Base-by-base conservation (phyloP, 2,329 filamentous ascomycete species). In the Claviceps fusiformis region DNA sequence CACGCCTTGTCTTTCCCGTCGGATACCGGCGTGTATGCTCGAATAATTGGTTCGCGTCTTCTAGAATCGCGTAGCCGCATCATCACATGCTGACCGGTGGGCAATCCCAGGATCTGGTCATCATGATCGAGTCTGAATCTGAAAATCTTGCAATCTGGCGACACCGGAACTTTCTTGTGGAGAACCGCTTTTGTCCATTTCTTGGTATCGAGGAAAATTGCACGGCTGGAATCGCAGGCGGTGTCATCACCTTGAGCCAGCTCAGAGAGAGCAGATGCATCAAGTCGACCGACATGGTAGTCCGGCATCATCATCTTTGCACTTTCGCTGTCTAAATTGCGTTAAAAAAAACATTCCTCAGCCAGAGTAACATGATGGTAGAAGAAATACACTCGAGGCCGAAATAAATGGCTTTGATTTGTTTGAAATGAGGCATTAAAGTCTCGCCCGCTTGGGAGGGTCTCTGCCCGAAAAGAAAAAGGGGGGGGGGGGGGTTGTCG, bases 251-350 rank as follows among this genome's bases (percentile, higher is more conserved):
- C 69, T n/a, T 57, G 52, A 15, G 75, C 72, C 2, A 93, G 75
- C 44, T 75, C 72, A 6, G 75, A 73, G 5, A 57, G 62, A 1
- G 83, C 80, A 24, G 73, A 73, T 59, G 81, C 72, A 61, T 87
- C 81, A 13, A 95, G 77, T 0, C 82, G 82, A 52, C 91, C 91
- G 60, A 96, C 83, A 68, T 96, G 90, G 65, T 95, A 95, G 48
- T 78, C 70, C 11, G 80, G 78, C 85, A 96, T 90, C 89, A 95
- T 95, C 19, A 77, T 79, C 71, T 95, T 95, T 39, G 91, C 91
- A 17, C 87, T 95, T 71, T 95, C 90, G 66, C 86, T 91, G 67
- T 95, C 89, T 92, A 64, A 55, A n/a, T 55, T 43, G 52, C 58
- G 57, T 1, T 1, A 9, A 33, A 10, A 46, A 46, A 15, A 15